Evolutionary conservation across 2,329 filamentous ascomycete genomes (phyloP).

Genomic region (Fusarium nisikadoi): DNA sequence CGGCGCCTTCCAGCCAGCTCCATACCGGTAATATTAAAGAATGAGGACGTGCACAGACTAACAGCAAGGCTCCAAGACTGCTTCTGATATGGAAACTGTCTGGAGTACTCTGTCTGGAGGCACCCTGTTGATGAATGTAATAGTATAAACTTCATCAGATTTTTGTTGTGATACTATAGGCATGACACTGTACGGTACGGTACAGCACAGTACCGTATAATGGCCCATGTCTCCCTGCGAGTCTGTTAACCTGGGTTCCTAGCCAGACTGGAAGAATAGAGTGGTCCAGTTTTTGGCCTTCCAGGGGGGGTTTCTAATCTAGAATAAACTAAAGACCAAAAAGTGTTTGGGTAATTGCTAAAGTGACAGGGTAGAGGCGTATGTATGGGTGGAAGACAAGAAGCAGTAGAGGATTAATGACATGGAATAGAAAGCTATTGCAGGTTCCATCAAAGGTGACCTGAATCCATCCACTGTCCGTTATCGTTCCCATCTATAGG

Average conservation of each 20-base stretch:
- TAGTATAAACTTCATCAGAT: constrained; percentile 30
- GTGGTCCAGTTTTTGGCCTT: constrained; percentile 30
- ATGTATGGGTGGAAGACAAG: constrained; percentile 8
- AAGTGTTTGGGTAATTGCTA: constrained; percentile 1
- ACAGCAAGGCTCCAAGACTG: constrained; percentile 20
- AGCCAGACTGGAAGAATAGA: constrained; percentile 11
- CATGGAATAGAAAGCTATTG: constrained; percentile 32
- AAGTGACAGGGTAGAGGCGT: constrained; percentile 12
- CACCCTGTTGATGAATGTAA: constrained; percentile 3
- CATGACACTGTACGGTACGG: constrained; percentile 17
- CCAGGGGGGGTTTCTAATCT: constrained; percentile 34
- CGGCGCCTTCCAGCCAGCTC: constrained; percentile 21
- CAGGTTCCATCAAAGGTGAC: constrained; percentile 13
- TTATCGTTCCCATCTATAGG: constrained; percentile 9
- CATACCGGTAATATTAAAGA: constrained; percentile 28
- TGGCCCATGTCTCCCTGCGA: constrained; percentile 32
- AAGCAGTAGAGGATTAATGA: constrained; percentile 25
- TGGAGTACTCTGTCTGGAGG: neutral
- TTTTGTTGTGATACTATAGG: constrained; percentile 18
- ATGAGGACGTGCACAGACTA: constrained; percentile 22
- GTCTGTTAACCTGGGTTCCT: neutral
- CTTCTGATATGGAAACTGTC: constrained; percentile 12
- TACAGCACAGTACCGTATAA: neutral
- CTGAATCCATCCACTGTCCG: constrained; percentile 18
- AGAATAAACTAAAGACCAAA: constrained; percentile 16